Base-by-base conservation (phyloP, 2,329 filamentous ascomycete genomes). In the Aspergillus fructus region DNA sequence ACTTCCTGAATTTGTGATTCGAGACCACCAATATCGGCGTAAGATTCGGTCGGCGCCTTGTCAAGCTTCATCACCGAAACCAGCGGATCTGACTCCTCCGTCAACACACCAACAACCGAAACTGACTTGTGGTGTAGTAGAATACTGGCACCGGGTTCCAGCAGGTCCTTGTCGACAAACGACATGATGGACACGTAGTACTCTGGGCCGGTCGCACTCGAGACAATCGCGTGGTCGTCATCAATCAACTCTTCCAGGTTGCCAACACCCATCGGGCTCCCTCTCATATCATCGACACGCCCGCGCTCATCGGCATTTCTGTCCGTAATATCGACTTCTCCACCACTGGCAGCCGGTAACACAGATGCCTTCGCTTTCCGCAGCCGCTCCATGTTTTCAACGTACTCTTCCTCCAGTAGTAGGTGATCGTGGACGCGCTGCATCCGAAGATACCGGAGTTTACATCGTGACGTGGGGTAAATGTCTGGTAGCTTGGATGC, bases 141-240 rank as follows among this genome's bases (percentile, higher is more conserved):
- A 49, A 99, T 94, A 68, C 92, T 97, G 17, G 94, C 92, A 60
- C 96, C 96, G 1, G 94, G 94, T 77, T 99, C 94, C 43, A 99
- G 84, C 4, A 99, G 85, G 71, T 99, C 94, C 79, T 99, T 99
- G 82, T 99, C 94, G 64, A 99, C 94, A 70, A 99, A 99, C 55
- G 93, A 97, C 94, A 97, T 97, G 84, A 99, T 99, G 67, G 93
- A 97, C 65, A 99, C 94, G 75, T 97, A 99, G 83, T 96, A 99
- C 76, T 99, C 94, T 1, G 94, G 94, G 0, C 94, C 94, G 6
- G 94, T 97, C 0, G 94, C 96, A 74, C 92, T 96, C 17, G 93
- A 97, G 37, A 99, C 94, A 71, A 99, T 99, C 61, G 94, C 94
- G 71, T 99, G 94, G 79, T 99, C 94, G 74, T 99, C 94, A 71